Percentiles rank a stretch among this genome's conserved stretches.
Conservation (phyloP, 2,329 filamentous ascomycete genomes). For the Pseudonectria buxi region DNA sequence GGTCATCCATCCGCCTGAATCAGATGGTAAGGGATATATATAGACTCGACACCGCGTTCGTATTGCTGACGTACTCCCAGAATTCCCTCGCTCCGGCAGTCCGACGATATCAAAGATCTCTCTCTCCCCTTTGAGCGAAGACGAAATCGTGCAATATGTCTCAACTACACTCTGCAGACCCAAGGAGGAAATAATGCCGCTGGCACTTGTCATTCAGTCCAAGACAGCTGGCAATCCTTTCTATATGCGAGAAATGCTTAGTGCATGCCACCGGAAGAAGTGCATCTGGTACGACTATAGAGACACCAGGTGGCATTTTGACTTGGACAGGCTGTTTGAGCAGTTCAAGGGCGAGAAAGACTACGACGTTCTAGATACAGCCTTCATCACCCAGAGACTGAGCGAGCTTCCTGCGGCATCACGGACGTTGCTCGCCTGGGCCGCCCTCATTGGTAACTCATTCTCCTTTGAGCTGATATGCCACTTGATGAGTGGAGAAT, state of each 20-base stretch:
- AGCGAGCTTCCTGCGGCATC: constrained; percentile 67
- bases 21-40: constrained; percentile 37
- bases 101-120: constrained; percentile 61
- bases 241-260: constrained; percentile 85
- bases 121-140: constrained; percentile 67
- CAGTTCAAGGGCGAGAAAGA: constrained; percentile 75
- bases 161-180: constrained; percentile 71
- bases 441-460: constrained; percentile 69
- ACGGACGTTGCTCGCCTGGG: constrained; percentile 80
- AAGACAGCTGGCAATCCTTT: constrained; percentile 87
- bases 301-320: constrained; percentile 74
- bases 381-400: constrained; percentile 73
- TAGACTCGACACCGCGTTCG: background rate
- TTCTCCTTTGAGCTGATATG: constrained; percentile 81
- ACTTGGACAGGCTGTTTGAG: constrained; percentile 78
- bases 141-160: constrained; percentile 77
- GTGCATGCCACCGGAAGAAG: constrained; percentile 75
- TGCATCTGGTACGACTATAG: constrained; percentile 91
- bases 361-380: constrained; percentile 72
- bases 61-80: constrained; percentile 24
- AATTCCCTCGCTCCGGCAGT: constrained; percentile 38
- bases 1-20: constrained; percentile 47
- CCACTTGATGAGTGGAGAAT: constrained; percentile 68
- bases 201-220: constrained; percentile 80
- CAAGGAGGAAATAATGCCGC: constrained; percentile 63